Evolutionary conservation across 2,329 filamentous ascomycete genomes (phyloP).

Genomic region (Botrytis paeoniae): DNA sequence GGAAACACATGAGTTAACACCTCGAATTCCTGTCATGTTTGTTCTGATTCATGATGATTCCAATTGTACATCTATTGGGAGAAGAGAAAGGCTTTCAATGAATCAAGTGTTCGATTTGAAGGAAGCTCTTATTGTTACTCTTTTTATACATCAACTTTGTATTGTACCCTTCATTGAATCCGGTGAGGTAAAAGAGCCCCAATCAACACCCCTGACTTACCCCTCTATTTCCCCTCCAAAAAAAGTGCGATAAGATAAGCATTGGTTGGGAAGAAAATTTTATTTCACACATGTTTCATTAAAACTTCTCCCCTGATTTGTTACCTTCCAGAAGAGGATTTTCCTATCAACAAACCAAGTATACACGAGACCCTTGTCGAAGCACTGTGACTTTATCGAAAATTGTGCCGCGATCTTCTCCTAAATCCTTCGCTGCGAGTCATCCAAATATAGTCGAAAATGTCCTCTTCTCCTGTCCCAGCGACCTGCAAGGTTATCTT

Average conservation of each 20-base stretch:
- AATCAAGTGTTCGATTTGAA: neutral
- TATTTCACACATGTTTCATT: neutral
- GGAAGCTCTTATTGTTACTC: neutral
- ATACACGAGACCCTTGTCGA: neutral
- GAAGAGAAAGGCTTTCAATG: neutral
- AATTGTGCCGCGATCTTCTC: neutral
- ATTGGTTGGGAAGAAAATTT: conserved; percentile 1
- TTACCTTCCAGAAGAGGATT: neutral
- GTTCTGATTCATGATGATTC: neutral
- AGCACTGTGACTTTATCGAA: neutral
- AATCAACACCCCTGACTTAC: neutral
- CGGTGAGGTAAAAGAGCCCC: neutral
- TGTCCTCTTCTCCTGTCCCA: conserved; percentile 23
- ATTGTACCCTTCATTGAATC: neutral
- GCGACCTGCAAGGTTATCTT: conserved; percentile 87
- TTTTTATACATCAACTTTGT: neutral
- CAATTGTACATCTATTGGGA: neutral
- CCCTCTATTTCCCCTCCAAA: conserved; percentile 15
- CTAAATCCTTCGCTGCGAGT: neutral
- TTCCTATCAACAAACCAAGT: neutral
- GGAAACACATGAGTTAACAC: neutral
- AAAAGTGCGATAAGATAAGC: conserved; percentile 11
- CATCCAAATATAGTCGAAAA: neutral
- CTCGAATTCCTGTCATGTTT: neutral
- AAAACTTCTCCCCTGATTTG: neutral